phyloP scores from a whole-genome alignment of 139 green algal genomes.

The Volvox reticuliferus region DNA sequence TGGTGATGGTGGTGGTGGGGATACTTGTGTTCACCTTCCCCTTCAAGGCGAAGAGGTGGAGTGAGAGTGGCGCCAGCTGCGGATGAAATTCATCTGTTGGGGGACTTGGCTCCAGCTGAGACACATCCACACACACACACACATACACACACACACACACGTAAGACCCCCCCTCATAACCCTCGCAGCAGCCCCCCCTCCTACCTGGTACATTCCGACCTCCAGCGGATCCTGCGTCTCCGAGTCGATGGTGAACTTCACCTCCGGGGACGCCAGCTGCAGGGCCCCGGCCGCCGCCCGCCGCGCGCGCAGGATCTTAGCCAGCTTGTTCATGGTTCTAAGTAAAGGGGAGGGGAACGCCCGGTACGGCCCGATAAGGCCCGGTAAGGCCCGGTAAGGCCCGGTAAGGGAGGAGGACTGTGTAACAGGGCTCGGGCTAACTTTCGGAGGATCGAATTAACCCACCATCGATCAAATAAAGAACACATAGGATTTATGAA shows the following conservation, averaged over 20 bases:
- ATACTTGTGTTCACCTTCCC: no score
- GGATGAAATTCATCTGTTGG: background rate
- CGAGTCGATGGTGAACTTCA: slow-evolving; percentile 95
- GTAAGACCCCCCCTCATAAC: background rate
- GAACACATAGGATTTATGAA: no score
- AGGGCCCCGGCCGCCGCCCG: slow-evolving; percentile 86
- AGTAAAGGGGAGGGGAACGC: no score
- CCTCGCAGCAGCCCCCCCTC: background rate
- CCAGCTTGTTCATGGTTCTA: slow-evolving; percentile 79
- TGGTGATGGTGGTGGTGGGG: background rate
- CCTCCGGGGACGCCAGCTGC: slow-evolving; percentile 93
- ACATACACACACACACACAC: no score
- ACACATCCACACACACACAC: no score
- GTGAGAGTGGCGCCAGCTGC: background rate
- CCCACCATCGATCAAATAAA: no score
- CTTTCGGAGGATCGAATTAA: no score
- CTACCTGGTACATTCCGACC: slow-evolving; percentile 90
- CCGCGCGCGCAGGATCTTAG: slow-evolving; percentile 77
- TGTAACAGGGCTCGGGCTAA: no score
- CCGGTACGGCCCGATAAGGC: no score
- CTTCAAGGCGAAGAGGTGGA: background rate
- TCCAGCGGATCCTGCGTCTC: slow-evolving; percentile 94
- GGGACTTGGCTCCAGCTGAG: background rate
- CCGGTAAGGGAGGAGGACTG: no score
- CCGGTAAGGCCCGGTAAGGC: no score